phyloP scores from a whole-genome alignment of 2,329 filamentous ascomycete genomes.

The Sarocladiaceae sp. region DNA sequence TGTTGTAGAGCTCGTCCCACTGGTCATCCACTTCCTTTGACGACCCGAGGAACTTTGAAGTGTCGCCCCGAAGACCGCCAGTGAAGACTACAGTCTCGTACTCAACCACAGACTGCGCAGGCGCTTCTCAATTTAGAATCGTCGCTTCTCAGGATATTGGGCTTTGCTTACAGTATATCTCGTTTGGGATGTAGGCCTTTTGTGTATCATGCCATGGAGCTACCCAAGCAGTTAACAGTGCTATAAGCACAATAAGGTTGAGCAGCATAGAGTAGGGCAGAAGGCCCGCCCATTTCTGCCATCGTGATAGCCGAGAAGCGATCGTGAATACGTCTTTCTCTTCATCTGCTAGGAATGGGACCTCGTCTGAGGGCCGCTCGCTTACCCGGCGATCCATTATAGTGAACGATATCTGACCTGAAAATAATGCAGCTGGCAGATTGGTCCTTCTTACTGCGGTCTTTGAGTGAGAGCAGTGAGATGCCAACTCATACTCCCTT shows the following conservation, averaged over 20 bases:
- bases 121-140: slow-evolving; percentile 27
- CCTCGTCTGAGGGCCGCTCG: slow-evolving; percentile 8
- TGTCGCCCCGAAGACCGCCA: slow-evolving; percentile 36
- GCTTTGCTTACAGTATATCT: slow-evolving; percentile 28
- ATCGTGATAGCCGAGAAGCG: background rate
- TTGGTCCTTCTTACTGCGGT: background rate
- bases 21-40: slow-evolving; percentile 50
- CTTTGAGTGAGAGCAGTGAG: background rate
- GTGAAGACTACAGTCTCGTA: slow-evolving; percentile 47
- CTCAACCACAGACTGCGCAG: slow-evolving; percentile 40
- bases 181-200: slow-evolving; percentile 13
- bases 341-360: slow-evolving; percentile 9
- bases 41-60: slow-evolving; percentile 48
- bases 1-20: slow-evolving; percentile 46
- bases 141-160: background rate
- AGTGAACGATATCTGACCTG: background rate
- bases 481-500: background rate
- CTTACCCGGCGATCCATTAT: background rate
- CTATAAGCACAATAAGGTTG: slow-evolving; percentile 7
- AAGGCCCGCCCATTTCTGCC: slow-evolving; percentile 9
- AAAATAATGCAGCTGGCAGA: background rate
- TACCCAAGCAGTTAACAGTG: background rate
- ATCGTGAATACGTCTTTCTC: slow-evolving; percentile 6
- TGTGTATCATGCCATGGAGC: background rate
- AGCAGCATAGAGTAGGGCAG: slow-evolving; percentile 11